These are phyloP conservation scores for Vanrija humicola DNA, from an alignment of 1,284 basidiomycete species.

Conservation along the genomic window DNA sequence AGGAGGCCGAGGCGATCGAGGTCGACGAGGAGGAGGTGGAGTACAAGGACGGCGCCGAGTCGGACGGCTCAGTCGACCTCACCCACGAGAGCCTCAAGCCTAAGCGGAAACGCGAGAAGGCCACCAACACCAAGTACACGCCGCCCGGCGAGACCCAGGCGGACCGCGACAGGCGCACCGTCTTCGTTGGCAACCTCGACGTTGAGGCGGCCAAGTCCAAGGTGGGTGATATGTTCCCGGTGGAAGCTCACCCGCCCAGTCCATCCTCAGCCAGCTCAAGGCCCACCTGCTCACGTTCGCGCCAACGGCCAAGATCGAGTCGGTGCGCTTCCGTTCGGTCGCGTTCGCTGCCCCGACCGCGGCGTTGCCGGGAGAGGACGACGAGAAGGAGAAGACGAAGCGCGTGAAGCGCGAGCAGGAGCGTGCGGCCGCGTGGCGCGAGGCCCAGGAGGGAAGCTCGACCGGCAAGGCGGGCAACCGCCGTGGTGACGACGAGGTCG, in stretches of 20 bases:
- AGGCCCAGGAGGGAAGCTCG: slow-evolving; percentile 35
- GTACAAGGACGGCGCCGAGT: slow-evolving; percentile 18
- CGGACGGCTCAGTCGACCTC: slow-evolving; percentile 26
- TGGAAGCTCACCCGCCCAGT: not conserved
- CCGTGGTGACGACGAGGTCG: slow-evolving; percentile 38
- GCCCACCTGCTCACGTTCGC: slow-evolving; percentile 66
- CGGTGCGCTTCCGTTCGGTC: slow-evolving; percentile 83
- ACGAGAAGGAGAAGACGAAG: slow-evolving; percentile 28
- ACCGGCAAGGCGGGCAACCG: slow-evolving; percentile 54
- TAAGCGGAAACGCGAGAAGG: slow-evolving; percentile 18
- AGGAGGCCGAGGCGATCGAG: slow-evolving; percentile 9
- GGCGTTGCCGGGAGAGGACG: slow-evolving; percentile 53
- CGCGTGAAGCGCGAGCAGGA: slow-evolving; percentile 49
- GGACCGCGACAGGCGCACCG: slow-evolving; percentile 71
- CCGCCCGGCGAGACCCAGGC: slow-evolving; percentile 65
- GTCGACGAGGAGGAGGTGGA: slow-evolving; percentile 30
- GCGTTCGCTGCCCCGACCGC: slow-evolving; percentile 76
- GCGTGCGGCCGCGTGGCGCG: slow-evolving; percentile 61
- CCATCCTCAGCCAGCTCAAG: slow-evolving; percentile 1
- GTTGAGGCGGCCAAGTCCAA: slow-evolving; percentile 70
- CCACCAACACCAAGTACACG: slow-evolving; percentile 46
- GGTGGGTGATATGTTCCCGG: slow-evolving; percentile 51
- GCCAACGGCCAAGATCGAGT: slow-evolving; percentile 72
- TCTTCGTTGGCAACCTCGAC: slow-evolving; percentile 90
- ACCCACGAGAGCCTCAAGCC: slow-evolving; percentile 47